Evolutionary conservation across 495 filamentous ascomycete genomes (phyloP), one percentile per base, ranked within the genome.

Genomic region (Geopyxis carbonaria): DNA sequence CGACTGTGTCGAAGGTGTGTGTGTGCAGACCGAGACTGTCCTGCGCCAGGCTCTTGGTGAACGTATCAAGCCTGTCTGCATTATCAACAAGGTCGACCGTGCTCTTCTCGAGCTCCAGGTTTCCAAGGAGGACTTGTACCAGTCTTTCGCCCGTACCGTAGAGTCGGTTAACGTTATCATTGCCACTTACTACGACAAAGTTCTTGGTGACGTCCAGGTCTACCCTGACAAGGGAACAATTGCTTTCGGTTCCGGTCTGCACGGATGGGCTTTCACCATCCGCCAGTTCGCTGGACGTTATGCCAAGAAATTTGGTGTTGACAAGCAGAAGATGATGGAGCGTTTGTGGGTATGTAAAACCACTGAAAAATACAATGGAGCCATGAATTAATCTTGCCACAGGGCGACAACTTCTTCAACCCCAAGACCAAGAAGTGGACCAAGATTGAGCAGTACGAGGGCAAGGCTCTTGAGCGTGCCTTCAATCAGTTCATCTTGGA

Each of bases 31-130:
- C 55, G 89, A 99, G 77, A 99, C 89, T 57, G 89, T 99, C 56
- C 75, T 99, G 46, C 86, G 89, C 60, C 89, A 99, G 72, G 89
- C 89, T 63, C 84, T 99, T 57, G 80, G 81, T 69, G 89, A 99
- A 76, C 91, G 89, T 70, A 99, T 99, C 69, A 99, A 94, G 76
- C 89, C 89, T 51, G 91, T 99, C 58, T 72, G 86, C 58, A 80
- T 92, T 64, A 92, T 99, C 72, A 99, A 99, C 80, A 99, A 99
- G 75, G 89, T 99, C 61, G 89, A 99, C 63, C 89, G 89, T 70
- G 83, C 89, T 59, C 78, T 99, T 58, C 80, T 95, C 58, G 89
- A 99, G 68, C 75, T 99, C 45, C 89, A 99, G 67, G 73, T 93
- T 57, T 75, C 75, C 61, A 93, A 95, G 77, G 89, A 99, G 68